A percentile compares a stretch with the other conserved stretches of the same genome.
Conservation (phyloP, 371 early-diverging fungal genomes). For the Actinomortierella ambigua region DNA sequence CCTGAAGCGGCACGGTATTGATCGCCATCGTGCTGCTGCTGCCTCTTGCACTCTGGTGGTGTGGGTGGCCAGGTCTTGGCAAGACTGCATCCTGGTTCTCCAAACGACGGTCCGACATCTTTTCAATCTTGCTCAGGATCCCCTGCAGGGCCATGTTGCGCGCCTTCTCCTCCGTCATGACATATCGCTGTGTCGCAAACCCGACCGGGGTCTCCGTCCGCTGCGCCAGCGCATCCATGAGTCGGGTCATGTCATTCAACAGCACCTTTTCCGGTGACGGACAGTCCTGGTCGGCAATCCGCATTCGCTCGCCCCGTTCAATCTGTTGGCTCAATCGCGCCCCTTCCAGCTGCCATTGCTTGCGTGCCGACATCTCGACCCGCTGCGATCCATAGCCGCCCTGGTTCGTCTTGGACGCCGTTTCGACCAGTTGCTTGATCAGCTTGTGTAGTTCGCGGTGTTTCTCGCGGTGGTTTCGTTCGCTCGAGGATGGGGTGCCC, state of each 20-base stretch:
- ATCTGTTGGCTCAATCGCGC: slow-evolving; percentile 29
- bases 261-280: slow-evolving; percentile 49
- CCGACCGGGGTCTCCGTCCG: slow-evolving; percentile 26
- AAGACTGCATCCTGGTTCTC: slow-evolving; percentile 37
- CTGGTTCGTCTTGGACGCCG: slow-evolving; percentile 14
- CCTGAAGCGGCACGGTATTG: background rate
- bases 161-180: slow-evolving; percentile 38
- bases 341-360: slow-evolving; percentile 39
- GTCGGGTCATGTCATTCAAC: slow-evolving; percentile 50
- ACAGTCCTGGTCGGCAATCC: slow-evolving; percentile 51
- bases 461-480: slow-evolving; percentile 6
- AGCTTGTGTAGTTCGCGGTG: slow-evolving; percentile 30
- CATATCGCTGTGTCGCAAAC: slow-evolving; percentile 33
- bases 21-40: background rate
- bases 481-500: too few relatives aligned
- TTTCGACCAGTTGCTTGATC: slow-evolving; percentile 35
- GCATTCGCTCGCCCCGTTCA: slow-evolving; percentile 37
- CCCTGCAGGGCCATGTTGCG: slow-evolving; percentile 34
- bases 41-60: background rate
- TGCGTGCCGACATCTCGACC: slow-evolving; percentile 31
- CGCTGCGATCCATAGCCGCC: slow-evolving; percentile 17
- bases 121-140: slow-evolving; percentile 43
- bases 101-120: slow-evolving; percentile 32
- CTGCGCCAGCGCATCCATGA: slow-evolving; percentile 61
- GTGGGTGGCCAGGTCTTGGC: slow-evolving; percentile 4